phyloP scores from a whole-genome alignment of 1,139 yeast genomes.

The Nadsonia starkeyi-henricii region DNA sequence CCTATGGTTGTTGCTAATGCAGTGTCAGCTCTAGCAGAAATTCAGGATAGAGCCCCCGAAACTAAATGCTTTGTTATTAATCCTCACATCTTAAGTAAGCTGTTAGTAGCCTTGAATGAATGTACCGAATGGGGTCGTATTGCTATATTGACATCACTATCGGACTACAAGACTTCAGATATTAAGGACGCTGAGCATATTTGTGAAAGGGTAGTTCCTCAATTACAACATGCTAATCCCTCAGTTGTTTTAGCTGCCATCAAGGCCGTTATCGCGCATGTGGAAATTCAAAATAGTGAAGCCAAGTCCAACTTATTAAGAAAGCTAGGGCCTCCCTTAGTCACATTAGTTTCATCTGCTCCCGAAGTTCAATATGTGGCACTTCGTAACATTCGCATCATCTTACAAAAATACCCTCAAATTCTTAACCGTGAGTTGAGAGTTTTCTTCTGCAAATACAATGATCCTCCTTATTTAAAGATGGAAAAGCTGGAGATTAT shows the following conservation, averaged over 20 bases:
- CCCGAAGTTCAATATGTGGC: slow-evolving; percentile 97
- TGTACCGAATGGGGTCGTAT: slow-evolving; percentile 99
- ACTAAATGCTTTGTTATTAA: slow-evolving; percentile 32
- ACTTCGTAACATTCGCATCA: slow-evolving; percentile 76
- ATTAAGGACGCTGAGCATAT: slow-evolving; percentile 67
- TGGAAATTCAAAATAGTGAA: slow-evolving; percentile 37
- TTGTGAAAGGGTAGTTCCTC: slow-evolving; percentile 85
- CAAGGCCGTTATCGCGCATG: slow-evolving; percentile 64
- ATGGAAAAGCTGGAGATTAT: slow-evolving; percentile 85
- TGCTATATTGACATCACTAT: slow-evolving; percentile 68
- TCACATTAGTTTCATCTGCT: slow-evolving; percentile 70
- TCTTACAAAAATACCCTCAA: slow-evolving; percentile 77
- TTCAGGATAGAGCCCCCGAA: slow-evolving; percentile 53
- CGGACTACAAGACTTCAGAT: slow-evolving; percentile 48
- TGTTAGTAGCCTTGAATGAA: slow-evolving; percentile 78
- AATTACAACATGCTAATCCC: slow-evolving; percentile 93
- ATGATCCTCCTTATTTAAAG: slow-evolving; percentile 87
- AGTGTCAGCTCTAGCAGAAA: slow-evolving; percentile 71
- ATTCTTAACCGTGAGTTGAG: slow-evolving; percentile 68
- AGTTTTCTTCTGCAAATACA: slow-evolving; percentile 84
- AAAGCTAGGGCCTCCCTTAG: slow-evolving; percentile 83
- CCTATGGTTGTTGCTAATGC: slow-evolving; percentile 95
- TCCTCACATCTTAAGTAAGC: slow-evolving; percentile 40
- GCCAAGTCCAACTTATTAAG: slow-evolving; percentile 37
- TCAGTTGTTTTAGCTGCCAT: slow-evolving; percentile 84